Base-by-base conservation (phyloP, 2,329 filamentous ascomycete species). In the Madurella mycetomatis region DNA sequence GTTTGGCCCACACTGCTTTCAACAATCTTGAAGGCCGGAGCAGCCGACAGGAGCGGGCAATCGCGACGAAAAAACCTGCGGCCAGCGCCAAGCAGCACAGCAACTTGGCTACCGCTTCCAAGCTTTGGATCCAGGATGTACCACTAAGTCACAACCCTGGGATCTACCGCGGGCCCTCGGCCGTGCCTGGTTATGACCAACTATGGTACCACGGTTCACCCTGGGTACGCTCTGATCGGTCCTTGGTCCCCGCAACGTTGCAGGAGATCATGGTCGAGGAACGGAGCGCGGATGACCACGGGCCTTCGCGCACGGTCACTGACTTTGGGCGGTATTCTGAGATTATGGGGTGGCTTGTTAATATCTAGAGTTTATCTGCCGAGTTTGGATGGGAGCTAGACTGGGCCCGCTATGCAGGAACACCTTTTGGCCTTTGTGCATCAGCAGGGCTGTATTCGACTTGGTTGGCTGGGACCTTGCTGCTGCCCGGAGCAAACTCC, bases 1-100 rank as follows among this genome's bases (percentile, higher is more conserved):
- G 41, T 8, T 44, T 41, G 30, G 16, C 30, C 16, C 42, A 13
- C 30, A 37, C 19, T 51, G 52, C 4, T 58, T 61, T 57, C 48
- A 53, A 54, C 41, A 41, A 19, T 39, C n/a, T 54, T 47, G 43
- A 52, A 51, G 46, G 51, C 16, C 15, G 37, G 12, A 47, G 31
- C 16, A 41, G 31, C 41, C 25, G 37, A 43, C 47, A 46, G 34
- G 45, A 37, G 47, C 34, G 13, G 30, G 19, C 12, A 18, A 16
- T 43, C 13, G 39, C 43, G 13, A 16, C 25, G 7, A 25, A 25
- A 7, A 25, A 25, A 3, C 25, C 25, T 25, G 25, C 7, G 25
- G 25, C 25, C 25, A 25, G 25, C 7, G 25, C 25, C 25, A 25
- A 25, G 25, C 25, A 25, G 4, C 7, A 25, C 4, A 25, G 25